phyloP scores from a whole-genome alignment of 345 rosid genomes.

The Populus tremula region DNA sequence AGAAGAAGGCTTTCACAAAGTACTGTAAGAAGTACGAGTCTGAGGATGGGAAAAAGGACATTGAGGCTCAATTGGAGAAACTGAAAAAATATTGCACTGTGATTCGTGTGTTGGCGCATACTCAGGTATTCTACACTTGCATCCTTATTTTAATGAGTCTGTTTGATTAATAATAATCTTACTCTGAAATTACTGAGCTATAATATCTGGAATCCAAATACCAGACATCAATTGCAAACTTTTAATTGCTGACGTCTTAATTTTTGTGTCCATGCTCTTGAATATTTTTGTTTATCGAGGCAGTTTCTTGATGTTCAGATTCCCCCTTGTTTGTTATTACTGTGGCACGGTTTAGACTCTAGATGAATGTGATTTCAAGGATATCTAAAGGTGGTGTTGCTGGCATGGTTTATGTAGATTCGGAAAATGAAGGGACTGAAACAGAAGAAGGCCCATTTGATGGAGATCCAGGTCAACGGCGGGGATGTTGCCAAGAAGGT shows the following conservation, averaged over 20 bases:
- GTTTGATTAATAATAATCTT: too few species aligned
- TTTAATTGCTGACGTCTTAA: background rate
- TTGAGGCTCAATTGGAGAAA: constrained; percentile 59
- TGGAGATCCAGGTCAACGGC: constrained; percentile 87
- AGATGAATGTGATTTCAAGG: background rate
- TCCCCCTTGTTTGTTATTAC: background rate
- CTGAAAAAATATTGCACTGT: constrained; percentile 64
- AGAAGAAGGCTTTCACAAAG: constrained; percentile 82
- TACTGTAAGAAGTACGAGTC: constrained; percentile 51
- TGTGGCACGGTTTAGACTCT: background rate
- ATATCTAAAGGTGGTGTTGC: background rate
- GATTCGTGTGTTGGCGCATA: constrained; percentile 72
- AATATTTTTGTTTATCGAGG: background rate
- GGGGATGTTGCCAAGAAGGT: constrained; percentile 71
- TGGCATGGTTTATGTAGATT: constrained; percentile 35
- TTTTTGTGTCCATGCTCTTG: background rate
- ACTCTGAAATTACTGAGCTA: too few species aligned
- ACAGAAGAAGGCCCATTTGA: constrained; percentile 85
- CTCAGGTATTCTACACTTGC: constrained; percentile 40
- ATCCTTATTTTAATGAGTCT: too few species aligned
- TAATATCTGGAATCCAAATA: too few species aligned
- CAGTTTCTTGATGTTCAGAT: background rate
- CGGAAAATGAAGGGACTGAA: constrained; percentile 87
- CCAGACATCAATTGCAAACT: background rate
- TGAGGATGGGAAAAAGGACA: constrained; percentile 63